These are phyloP conservation scores for Taiwanofungus camphoratus DNA, from an alignment of 1,284 basidiomycete species.

Conservation along the genomic window DNA sequence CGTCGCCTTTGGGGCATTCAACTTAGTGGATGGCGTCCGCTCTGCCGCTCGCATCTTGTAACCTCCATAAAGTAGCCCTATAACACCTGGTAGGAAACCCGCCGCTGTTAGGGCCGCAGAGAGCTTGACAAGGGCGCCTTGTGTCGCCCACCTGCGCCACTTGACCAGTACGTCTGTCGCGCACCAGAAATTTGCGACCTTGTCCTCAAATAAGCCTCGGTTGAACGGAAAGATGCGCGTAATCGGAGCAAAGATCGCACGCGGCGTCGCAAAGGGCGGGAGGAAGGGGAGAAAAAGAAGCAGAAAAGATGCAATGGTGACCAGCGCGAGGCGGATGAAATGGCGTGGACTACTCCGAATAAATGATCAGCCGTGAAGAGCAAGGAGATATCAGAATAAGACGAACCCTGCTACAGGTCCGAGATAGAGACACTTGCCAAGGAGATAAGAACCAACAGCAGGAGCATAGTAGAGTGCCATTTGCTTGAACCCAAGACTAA, in stretches of 20 bases:
- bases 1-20: not conserved
- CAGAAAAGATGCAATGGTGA: constrained; percentile 56
- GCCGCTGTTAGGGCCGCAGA: constrained; percentile 56
- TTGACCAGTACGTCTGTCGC: constrained; percentile 85
- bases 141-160: constrained; percentile 59
- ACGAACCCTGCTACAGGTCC: constrained; percentile 64
- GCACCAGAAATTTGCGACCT: constrained; percentile 96
- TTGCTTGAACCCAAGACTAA: constrained; percentile 88
- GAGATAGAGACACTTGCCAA: constrained; percentile 77
- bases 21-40: too few species aligned
- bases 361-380: too few species aligned
- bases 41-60: constrained; percentile 33
- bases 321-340: constrained; percentile 63
- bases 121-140: constrained; percentile 45
- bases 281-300: constrained; percentile 76
- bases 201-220: constrained; percentile 92
- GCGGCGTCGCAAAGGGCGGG: constrained; percentile 47
- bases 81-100: constrained; percentile 59
- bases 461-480: constrained; percentile 95
- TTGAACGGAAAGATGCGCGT: constrained; percentile 86
- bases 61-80: constrained; percentile 46
- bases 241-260: constrained; percentile 56
- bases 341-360: constrained; percentile 38
- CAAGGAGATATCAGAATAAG: not conserved
- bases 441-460: constrained; percentile 77